Evolutionary conservation across 2,329 filamentous ascomycete genomes (phyloP), one percentile per base, ranked within the genome.

Genomic region (Aschersonia sp.): DNA sequence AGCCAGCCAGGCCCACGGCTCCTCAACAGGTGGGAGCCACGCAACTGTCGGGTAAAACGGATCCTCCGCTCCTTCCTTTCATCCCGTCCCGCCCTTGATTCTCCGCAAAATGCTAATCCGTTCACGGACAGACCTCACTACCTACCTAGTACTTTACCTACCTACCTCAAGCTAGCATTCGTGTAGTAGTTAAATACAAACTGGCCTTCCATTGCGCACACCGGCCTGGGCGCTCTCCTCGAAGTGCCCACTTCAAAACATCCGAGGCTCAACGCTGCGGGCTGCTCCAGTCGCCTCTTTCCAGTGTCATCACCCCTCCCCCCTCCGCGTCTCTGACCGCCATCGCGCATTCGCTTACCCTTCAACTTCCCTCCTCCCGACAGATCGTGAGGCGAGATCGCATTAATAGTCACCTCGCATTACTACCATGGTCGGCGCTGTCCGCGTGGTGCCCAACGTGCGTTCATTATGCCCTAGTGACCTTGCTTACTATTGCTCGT

Each of bases 381-480:
- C 40, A n/a, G 3, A 9, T 42, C 40, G 10, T 9, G 9, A 9
- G 20, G 9, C 4, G 12, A 12, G 3, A 38, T 12, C 35, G 35
- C 35, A 38, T 3, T 9, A 3, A 38, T 12, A 38, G 12, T 3
- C 7, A 3, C 35, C 35, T 38, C 35, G 4, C 35, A 38, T 9
- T 43, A 9, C 6, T 7, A 48, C 40, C 44, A 63, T 63, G 59
- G 58, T 57, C 5, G 53, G 58, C 40, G 50, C 60, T 40, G 54
- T 64, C 46, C 56, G 63, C 56, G 55, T 57, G 31, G 48, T 62
- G 38, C 63, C 63, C n/a, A 65, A 58, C 52, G 63, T 65, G 57
- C 50, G 61, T 51, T 30, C 20, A 20, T 20, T 20, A 20, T 20
- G 20, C 20, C 20, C 20, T 7, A 12, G 12, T 12, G 12, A 38